A percentile compares a stretch with the other conserved stretches of the same genome.
Conservation (phyloP, 345 rosid species). For the Trapa bicornis region DNA sequence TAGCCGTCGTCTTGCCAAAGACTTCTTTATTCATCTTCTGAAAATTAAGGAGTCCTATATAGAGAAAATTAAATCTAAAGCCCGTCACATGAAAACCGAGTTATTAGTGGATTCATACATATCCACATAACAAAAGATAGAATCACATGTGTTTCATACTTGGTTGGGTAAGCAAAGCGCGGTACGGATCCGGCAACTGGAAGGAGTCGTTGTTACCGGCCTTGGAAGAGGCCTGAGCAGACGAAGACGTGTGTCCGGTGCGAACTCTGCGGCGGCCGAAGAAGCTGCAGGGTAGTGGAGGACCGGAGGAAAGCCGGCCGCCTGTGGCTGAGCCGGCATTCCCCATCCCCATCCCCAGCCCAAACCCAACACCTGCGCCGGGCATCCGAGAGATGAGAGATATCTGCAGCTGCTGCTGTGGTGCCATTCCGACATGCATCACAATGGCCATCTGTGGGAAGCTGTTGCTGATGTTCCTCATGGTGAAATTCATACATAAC, state of each 20-base stretch:
- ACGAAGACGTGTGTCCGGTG: conserved; percentile 11
- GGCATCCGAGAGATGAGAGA: conserved; percentile 32
- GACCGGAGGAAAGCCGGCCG: conserved; percentile 8
- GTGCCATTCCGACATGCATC: conserved; percentile 23
- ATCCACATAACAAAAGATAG: no score
- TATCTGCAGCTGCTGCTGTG: conserved; percentile 42
- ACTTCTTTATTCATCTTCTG: conserved; percentile 44
- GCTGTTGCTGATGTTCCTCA: conserved; percentile 37
- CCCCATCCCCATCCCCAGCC: conserved; percentile 21
- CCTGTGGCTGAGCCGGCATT: not conserved
- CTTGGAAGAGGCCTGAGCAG: not conserved
- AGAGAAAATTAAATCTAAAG: no score
- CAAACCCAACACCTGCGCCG: conserved; percentile 31
- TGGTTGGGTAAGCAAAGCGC: conserved; percentile 44
- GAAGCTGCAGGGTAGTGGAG: conserved; percentile 14
- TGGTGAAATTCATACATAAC: conserved; percentile 12
- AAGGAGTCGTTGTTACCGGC: not conserved
- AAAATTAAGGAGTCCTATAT: not conserved
- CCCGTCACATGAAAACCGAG: not conserved
- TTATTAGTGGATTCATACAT: not conserved
- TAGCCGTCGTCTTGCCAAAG: conserved; percentile 32
- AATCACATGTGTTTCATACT: not conserved
- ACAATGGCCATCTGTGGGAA: conserved; percentile 35
- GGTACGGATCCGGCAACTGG: conserved; percentile 31
- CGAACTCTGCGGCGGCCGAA: conserved; percentile 2